phyloP scores from a whole-genome alignment of 1,139 yeast species.

The Kodamaea ohmeri region DNA sequence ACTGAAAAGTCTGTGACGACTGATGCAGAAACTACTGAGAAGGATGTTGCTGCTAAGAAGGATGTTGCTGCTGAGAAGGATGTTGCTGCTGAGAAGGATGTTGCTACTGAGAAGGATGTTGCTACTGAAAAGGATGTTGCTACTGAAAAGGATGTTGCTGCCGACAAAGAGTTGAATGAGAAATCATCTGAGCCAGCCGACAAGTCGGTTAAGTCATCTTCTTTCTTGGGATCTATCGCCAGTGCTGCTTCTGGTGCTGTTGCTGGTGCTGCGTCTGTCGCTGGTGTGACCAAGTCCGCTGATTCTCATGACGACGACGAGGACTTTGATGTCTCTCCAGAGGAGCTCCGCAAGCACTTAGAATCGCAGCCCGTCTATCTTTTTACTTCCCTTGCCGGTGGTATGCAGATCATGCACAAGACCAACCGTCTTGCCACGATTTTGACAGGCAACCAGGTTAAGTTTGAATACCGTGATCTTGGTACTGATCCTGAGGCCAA shows the following conservation, averaged over 20 bases:
- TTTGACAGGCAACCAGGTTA: constrained; percentile 68
- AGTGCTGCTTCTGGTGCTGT: constrained; percentile 9
- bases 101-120: constrained; percentile 11
- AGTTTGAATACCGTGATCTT: constrained; percentile 69
- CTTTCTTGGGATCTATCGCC: neutral
- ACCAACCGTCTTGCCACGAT: constrained; percentile 78
- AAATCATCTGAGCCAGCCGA: constrained; percentile 3
- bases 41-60: neutral
- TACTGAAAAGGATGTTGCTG: constrained; percentile 6
- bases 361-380: constrained; percentile 64
- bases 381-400: constrained; percentile 87
- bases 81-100: constrained; percentile 12
- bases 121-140: constrained; percentile 9
- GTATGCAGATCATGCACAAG: constrained; percentile 77
- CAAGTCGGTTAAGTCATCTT: neutral
- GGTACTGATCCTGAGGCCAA: constrained; percentile 89
- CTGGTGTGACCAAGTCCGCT: constrained; percentile 8
- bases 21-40: neutral
- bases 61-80: constrained; percentile 9
- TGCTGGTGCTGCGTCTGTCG: constrained; percentile 6
- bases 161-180: neutral
- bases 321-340: constrained; percentile 42
- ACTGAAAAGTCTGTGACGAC: neutral
- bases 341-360: constrained; percentile 45
- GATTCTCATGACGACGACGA: constrained; percentile 21